Evolutionary conservation across 345 rosid genomes (phyloP), one percentile per base, ranked within the genome.

Genomic region (Rhodamnia argentea): DNA sequence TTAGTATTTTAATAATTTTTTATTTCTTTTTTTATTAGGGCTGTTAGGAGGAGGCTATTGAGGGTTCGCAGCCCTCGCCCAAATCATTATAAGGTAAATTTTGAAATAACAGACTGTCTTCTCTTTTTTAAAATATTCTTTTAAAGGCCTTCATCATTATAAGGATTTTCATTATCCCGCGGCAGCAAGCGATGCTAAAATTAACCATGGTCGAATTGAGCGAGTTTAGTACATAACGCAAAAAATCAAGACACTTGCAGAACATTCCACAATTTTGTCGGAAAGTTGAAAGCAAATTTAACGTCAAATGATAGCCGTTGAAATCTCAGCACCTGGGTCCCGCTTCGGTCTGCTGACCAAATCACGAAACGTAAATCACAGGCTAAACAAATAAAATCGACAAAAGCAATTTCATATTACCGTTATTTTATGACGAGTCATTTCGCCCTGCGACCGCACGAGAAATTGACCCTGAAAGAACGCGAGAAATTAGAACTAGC

Each of bases 401-500:
- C 44, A 70, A 12, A 18, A 10, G 18, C 37, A 9, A 55, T 55
- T 70, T 70, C 47, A 70, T 70, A 70, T 70, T 70, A 70, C 78
- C 78, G 78, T 70, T 70, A 70, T 32, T 13, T 27, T 62, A 12
- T 62, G 18, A 15, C 16, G 29, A 62, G 75, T 62, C 75, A 62
- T 62, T 62, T 27, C 18, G 4, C 20, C 78, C 40, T 22, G 15
- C 84, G 84, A 82, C 24, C 40, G 40, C 44, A 24, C 62, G 59
- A 37, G 40, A 58, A 83, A 32, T 83, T 15, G 62, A 57, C 13
- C n/a, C 50, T 24, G 56, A 55, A 83, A 37, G 23, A 1, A 23
- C 74, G 23, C 74, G 75, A 57, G 85, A 84, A 84, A 84, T 84
- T 20, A n/a, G 75, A 84, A 84, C 82, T 60, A 84, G 89, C 90